phyloP scores from a whole-genome alignment of 2,329 filamentous ascomycete species.

The Aureobasidium sp. region DNA sequence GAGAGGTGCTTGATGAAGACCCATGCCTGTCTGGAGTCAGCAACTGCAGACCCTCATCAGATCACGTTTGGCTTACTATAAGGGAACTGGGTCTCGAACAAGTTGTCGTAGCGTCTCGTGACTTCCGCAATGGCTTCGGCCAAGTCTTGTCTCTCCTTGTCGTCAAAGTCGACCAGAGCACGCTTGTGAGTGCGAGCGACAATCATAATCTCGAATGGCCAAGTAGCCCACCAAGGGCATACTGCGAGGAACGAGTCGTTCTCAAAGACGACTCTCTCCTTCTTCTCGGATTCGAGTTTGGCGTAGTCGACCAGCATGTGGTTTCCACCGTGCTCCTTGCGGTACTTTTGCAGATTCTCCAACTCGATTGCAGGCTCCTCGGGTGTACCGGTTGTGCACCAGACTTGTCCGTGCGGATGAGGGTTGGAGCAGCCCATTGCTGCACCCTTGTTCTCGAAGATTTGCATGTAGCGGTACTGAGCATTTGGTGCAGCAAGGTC shows the following conservation, averaged over 20 bases:
- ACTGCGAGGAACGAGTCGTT: slow-evolving; percentile 80
- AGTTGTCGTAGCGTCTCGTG: slow-evolving; percentile 86
- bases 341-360: slow-evolving; percentile 70
- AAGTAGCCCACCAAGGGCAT: slow-evolving; percentile 95
- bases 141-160: slow-evolving; percentile 62
- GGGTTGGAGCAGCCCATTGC: slow-evolving; percentile 99
- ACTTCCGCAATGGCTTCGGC: slow-evolving; percentile 83
- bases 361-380: slow-evolving; percentile 83
- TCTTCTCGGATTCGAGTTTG: slow-evolving; percentile 69
- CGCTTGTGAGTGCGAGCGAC: slow-evolving; percentile 78
- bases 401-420: slow-evolving; percentile 93
- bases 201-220: slow-evolving; percentile 94
- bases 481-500: slow-evolving; percentile 51
- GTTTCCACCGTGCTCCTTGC: slow-evolving; percentile 60
- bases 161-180: slow-evolving; percentile 72
- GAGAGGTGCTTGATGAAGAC: slow-evolving; percentile 89
- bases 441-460: slow-evolving; percentile 97
- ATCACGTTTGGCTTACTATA: slow-evolving; percentile 57
- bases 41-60: not conserved
- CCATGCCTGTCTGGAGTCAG: slow-evolving; percentile 56
- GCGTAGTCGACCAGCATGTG: slow-evolving; percentile 85
- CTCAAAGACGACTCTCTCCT: slow-evolving; percentile 80
- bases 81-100: slow-evolving; percentile 94
- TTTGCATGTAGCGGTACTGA: slow-evolving; percentile 95
- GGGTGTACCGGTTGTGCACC: slow-evolving; percentile 85